phyloP scores from a whole-genome alignment of 352 stramenopile species.

The Poterioochromonas sp. region DNA sequence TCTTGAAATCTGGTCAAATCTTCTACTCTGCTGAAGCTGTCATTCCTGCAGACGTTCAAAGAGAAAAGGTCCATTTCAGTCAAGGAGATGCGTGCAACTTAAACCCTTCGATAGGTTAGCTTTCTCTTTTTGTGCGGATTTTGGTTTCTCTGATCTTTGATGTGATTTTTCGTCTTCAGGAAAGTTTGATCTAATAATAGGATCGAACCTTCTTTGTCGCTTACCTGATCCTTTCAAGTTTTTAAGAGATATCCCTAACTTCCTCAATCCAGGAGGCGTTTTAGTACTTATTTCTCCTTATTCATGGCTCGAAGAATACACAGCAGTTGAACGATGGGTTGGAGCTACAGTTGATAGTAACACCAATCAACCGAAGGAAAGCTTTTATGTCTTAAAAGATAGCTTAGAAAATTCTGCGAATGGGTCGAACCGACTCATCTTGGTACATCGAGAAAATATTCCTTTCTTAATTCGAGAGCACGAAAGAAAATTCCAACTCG shows the following conservation, averaged over 20 bases:
- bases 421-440: neutral
- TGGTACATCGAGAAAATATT: slow-evolving; percentile 58
- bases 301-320: slow-evolving; percentile 93
- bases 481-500: slow-evolving; percentile 79
- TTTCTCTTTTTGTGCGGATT: neutral
- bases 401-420: neutral
- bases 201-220: slow-evolving; percentile 87
- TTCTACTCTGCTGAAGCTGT: slow-evolving; percentile 49
- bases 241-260: slow-evolving; percentile 62
- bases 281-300: slow-evolving; percentile 90
- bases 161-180: slow-evolving; percentile 50
- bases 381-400: slow-evolving; percentile 46
- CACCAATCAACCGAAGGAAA: slow-evolving; percentile 39
- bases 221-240: slow-evolving; percentile 80
- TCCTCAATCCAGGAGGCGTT: slow-evolving; percentile 78
- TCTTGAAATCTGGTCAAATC: slow-evolving; percentile 34
- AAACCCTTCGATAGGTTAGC: slow-evolving; percentile 35
- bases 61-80: slow-evolving; percentile 67
- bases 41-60: slow-evolving; percentile 57
- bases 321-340: slow-evolving; percentile 72
- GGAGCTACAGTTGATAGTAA: slow-evolving; percentile 49
- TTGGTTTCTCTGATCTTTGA: neutral
- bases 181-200: slow-evolving; percentile 85
- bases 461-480: slow-evolving; percentile 83
- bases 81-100: slow-evolving; percentile 85